phyloP scores from a whole-genome alignment of 2,329 filamentous ascomycete species.

The Aspergillus caelatus region DNA sequence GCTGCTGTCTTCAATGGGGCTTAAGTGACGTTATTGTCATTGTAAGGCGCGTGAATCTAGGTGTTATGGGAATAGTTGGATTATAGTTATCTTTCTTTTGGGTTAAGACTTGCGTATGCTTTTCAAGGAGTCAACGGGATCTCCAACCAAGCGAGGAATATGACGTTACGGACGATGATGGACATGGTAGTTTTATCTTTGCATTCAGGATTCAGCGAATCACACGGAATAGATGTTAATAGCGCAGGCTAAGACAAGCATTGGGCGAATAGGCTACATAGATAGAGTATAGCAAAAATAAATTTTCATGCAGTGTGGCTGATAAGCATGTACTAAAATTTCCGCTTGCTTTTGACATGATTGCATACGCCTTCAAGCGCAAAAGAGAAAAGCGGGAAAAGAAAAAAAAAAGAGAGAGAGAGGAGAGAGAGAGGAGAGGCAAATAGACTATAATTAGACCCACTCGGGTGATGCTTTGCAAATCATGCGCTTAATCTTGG shows the following conservation, averaged over 20 bases:
- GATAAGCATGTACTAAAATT: neutral
- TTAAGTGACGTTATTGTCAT: neutral
- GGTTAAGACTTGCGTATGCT: neutral
- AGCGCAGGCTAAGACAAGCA: neutral
- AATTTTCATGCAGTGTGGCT: neutral
- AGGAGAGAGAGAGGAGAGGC: neutral
- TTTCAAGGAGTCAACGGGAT: neutral
- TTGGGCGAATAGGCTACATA: neutral
- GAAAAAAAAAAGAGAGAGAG: neutral
- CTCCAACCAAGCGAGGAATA: slow-evolving; percentile 7
- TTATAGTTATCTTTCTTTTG: neutral
- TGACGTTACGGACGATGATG: slow-evolving; percentile 17
- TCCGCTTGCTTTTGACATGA: neutral
- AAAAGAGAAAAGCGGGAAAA: neutral
- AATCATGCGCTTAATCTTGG: neutral
- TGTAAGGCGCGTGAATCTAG: neutral
- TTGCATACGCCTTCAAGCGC: neutral
- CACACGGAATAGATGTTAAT: slow-evolving; percentile 6
- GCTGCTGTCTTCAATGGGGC: neutral
- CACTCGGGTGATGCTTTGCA: neutral
- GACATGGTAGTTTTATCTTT: slow-evolving; percentile 9
- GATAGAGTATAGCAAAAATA: neutral
- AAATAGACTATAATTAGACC: slow-evolving; percentile 1
- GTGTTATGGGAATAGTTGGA: neutral
- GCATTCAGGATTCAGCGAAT: slow-evolving; percentile 3